phyloP scores from a whole-genome alignment of 2,329 filamentous ascomycete species.

The Diatrype stigma region DNA sequence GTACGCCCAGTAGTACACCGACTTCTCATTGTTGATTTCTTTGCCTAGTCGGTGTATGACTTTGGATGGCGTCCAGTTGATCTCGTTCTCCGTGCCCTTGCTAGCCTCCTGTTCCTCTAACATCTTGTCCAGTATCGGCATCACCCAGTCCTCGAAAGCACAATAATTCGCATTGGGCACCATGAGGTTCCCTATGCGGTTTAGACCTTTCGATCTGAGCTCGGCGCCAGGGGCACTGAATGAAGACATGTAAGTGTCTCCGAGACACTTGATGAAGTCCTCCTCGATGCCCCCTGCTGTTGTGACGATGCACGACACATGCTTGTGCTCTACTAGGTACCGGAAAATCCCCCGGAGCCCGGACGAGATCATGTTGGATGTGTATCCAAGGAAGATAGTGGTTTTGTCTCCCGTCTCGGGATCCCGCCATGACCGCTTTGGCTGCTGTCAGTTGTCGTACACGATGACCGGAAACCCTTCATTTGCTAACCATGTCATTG shows the following conservation, averaged over 20 bases:
- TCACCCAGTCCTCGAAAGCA: constrained; percentile 94
- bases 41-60: constrained; percentile 85
- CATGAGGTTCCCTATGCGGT: constrained; percentile 91
- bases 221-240: constrained; percentile 75
- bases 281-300: constrained; percentile 95
- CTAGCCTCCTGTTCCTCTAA: constrained; percentile 86
- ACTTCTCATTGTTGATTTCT: constrained; percentile 89
- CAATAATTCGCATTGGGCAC: constrained; percentile 98
- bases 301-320: constrained; percentile 90
- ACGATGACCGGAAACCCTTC: constrained; percentile 10
- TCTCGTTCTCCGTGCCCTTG: constrained; percentile 58
- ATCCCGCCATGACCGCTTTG: constrained; percentile 71
- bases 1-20: constrained; percentile 95
- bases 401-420: constrained; percentile 74
- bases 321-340: constrained; percentile 87
- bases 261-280: constrained; percentile 97
- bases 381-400: constrained; percentile 96
- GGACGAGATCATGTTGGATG: constrained; percentile 95
- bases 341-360: constrained; percentile 87
- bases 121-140: constrained; percentile 93
- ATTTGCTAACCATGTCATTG: constrained; percentile 77
- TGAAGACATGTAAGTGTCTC: constrained; percentile 84
- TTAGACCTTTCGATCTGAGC: constrained; percentile 80
- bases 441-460: constrained; percentile 17
- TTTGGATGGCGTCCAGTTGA: constrained; percentile 91